Evolutionary conservation across 2,329 filamentous ascomycete species (phyloP).

Genomic region (Endoconidiophora laricicola): DNA sequence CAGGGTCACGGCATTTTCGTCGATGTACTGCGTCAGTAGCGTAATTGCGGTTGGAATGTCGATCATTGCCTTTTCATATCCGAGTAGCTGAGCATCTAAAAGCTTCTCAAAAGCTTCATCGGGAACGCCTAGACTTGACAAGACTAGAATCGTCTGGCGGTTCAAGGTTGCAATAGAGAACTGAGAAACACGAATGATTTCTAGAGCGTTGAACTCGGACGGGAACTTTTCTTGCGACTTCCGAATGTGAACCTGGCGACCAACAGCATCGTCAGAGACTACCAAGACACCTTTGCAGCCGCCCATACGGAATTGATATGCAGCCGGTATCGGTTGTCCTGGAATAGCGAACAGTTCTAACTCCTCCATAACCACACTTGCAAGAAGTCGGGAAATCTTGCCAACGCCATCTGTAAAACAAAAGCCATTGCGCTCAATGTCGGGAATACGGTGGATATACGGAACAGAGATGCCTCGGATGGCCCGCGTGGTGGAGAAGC

Average conservation of each 20-base stretch:
- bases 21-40: conserved; percentile 58
- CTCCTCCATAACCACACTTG: conserved; percentile 55
- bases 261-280: conserved; percentile 51
- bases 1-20: conserved; percentile 69
- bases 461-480: conserved; percentile 48
- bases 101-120: conserved; percentile 50
- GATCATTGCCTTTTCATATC: conserved; percentile 53
- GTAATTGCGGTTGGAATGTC: conserved; percentile 46
- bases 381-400: conserved; percentile 68
- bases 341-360: conserved; percentile 31
- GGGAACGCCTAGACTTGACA: conserved; percentile 59
- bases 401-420: conserved; percentile 88
- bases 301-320: conserved; percentile 81
- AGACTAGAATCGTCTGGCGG: conserved; percentile 73
- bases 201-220: conserved; percentile 52
- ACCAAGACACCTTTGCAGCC: conserved; percentile 83
- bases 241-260: conserved; percentile 58
- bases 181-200: conserved; percentile 69
- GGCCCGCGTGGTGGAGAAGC: conserved; percentile 80
- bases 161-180: conserved; percentile 70
- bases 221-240: conserved; percentile 80
- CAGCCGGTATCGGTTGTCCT: conserved; percentile 43
- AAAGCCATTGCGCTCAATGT: conserved; percentile 51
- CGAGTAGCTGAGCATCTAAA: conserved; percentile 47
- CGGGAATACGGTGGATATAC: conserved; percentile 43